These are phyloP conservation scores for Westerdykella aurantiaca DNA, from an alignment of 2,329 filamentous ascomycete genomes.

Conservation along the genomic window DNA sequence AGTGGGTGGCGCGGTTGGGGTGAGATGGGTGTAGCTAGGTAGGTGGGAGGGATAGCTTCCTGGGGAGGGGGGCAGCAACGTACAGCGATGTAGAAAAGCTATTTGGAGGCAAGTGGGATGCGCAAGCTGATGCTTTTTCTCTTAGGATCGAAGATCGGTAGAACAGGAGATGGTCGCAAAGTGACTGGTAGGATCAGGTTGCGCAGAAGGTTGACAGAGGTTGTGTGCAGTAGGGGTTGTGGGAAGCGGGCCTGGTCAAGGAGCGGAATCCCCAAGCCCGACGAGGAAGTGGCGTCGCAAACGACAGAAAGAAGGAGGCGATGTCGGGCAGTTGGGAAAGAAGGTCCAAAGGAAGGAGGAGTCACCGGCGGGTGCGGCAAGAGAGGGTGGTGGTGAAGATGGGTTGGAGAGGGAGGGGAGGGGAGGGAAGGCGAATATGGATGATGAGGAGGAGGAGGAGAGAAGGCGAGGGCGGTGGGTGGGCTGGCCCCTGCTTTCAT, in stretches of 20 bases:
- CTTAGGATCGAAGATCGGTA: slow-evolving; percentile 22
- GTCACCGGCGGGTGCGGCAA: slow-evolving; percentile 7
- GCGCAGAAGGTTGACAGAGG: slow-evolving; percentile 3
- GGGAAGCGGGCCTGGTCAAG: slow-evolving; percentile 36
- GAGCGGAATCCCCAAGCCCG: slow-evolving; percentile 32
- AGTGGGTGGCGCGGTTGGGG: slow-evolving; percentile 8
- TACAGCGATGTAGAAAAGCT: slow-evolving; percentile 16
- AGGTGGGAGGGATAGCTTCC: slow-evolving; percentile 19
- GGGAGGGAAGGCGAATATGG: slow-evolving; percentile 7
- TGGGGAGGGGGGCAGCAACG: slow-evolving; percentile 16
- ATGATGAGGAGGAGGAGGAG: slow-evolving; percentile 7
- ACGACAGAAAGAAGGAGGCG: slow-evolving; percentile 18
- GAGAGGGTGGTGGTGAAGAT: slow-evolving; percentile 12
- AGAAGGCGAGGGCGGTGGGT: slow-evolving; percentile 10
- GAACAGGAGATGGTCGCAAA: slow-evolving; percentile 21
- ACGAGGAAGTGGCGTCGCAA: slow-evolving; percentile 22
- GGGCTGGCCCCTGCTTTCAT: slow-evolving; percentile 1
- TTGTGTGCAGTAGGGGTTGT: slow-evolving; percentile 17
- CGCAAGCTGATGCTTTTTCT: slow-evolving; percentile 23
- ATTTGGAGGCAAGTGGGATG: slow-evolving; percentile 14
- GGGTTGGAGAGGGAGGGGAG: slow-evolving; percentile 10
- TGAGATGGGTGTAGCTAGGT: slow-evolving; percentile 8
- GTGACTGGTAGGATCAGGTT: slow-evolving; percentile 13
- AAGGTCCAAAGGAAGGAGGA: slow-evolving; percentile 38
- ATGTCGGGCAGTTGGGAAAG: slow-evolving; percentile 10